phyloP scores from a whole-genome alignment of 768 basidiomycete species.

The Rhodotorula babjevae region DNA sequence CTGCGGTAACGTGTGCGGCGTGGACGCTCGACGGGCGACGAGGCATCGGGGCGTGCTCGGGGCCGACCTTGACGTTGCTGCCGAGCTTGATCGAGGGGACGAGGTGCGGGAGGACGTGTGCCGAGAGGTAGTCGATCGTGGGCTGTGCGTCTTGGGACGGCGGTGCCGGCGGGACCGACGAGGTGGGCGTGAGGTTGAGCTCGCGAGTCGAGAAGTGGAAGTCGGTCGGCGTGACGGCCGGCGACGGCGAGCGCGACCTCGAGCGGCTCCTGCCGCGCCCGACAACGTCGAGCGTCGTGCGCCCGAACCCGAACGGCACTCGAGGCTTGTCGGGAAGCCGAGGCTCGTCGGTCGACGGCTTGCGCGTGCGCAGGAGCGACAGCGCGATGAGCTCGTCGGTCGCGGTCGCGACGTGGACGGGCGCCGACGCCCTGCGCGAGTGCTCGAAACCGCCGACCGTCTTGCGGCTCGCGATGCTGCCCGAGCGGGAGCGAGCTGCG shows the following conservation, averaged over 20 bases:
- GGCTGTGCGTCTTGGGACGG: neutral
- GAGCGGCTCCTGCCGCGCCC: neutral
- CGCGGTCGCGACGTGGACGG: neutral
- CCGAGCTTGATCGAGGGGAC: constrained; percentile 26
- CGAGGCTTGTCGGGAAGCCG: neutral
- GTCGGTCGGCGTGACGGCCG: neutral
- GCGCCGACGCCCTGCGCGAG: neutral
- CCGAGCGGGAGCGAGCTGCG: neutral
- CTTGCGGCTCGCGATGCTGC: constrained; percentile 12
- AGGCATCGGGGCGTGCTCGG: neutral
- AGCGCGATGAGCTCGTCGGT: constrained; percentile 20
- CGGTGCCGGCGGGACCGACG: neutral
- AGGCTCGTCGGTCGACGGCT: neutral
- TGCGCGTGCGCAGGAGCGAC: constrained; percentile 13
- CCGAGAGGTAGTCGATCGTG: constrained; percentile 31
- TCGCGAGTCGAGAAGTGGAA: constrained; percentile 7
- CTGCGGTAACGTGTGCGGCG: neutral
- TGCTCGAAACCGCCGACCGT: constrained; percentile 34
- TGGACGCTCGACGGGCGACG: constrained; percentile 2
- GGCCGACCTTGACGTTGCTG: neutral
- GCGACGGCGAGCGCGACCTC: neutral
- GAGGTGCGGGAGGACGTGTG: constrained; percentile 27
- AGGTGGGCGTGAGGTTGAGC: constrained; percentile 1
- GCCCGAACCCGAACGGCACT: constrained; percentile 4
- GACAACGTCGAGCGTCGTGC: neutral